A percentile compares a stretch with the other conserved stretches of the same genome.
These are phyloP conservation scores for Earliella scabrosa DNA, from an alignment of 1,284 basidiomycete genomes.

Conservation along the genomic window DNA sequence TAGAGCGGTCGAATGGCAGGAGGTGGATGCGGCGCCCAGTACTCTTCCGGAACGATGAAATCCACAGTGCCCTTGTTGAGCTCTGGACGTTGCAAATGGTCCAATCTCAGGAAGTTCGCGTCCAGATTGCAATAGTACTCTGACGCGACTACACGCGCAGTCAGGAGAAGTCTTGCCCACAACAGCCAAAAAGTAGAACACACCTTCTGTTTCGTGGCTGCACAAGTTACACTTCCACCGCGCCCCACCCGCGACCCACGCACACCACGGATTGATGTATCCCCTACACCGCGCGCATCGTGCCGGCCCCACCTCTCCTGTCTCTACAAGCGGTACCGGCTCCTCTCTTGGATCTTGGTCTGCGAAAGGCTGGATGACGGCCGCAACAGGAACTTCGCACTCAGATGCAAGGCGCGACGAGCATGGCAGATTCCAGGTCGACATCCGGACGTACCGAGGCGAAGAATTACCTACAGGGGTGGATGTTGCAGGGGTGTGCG, in stretches of 20 bases:
- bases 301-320: conserved; percentile 74
- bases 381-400: conserved; percentile 85
- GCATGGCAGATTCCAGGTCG: conserved; percentile 78
- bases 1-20: conserved; percentile 58
- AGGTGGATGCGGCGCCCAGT: conserved; percentile 83
- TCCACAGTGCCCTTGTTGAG: conserved; percentile 92
- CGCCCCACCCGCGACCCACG: conserved; percentile 84
- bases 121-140: conserved; percentile 92
- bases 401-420: conserved; percentile 83
- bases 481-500: neutral
- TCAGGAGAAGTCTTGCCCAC: neutral
- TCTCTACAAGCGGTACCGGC: conserved; percentile 78
- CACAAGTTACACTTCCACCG: conserved; percentile 96
- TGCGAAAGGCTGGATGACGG: conserved; percentile 92
- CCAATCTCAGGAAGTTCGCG: conserved; percentile 79
- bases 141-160: conserved; percentile 57
- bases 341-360: conserved; percentile 84
- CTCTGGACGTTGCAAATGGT: conserved; percentile 86
- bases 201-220: conserved; percentile 81
- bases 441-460: conserved; percentile 68
- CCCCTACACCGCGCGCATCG: conserved; percentile 88
- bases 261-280: conserved; percentile 96
- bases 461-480: conserved; percentile 63
- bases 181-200: conserved; percentile 23
- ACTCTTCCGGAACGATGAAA: conserved; percentile 84